Conservation (phyloP, 2,329 filamentous ascomycete species). For the Bipolaris oryzae region DNA sequence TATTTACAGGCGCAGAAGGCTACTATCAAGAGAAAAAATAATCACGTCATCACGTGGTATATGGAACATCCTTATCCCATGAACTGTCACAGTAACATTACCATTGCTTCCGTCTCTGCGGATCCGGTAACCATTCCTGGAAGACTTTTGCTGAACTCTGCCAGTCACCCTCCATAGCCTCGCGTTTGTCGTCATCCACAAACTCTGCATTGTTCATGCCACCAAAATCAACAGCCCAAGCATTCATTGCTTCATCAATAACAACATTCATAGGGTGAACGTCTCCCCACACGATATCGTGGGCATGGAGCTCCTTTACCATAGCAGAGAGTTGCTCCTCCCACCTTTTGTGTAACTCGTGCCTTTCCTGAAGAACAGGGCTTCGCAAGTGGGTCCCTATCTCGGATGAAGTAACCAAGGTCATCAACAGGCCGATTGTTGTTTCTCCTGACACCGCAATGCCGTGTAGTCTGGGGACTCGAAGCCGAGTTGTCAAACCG, state of each 20-base stretch:
- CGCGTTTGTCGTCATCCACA: constrained; percentile 45
- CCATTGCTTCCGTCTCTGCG: not conserved
- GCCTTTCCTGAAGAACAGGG: not conserved
- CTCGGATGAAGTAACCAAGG: not conserved
- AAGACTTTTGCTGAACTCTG: constrained; percentile 8
- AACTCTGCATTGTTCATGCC: constrained; percentile 46
- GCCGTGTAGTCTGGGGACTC: constrained; percentile 8
- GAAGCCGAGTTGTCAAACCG: constrained; percentile 1
- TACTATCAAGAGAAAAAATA: too few relatives aligned
- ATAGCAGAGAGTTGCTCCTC: not conserved
- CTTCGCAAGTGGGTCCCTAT: not conserved
- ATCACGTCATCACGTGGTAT: too few relatives aligned
- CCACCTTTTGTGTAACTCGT: not conserved
- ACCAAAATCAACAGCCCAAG: constrained; percentile 48
- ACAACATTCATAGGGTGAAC: constrained; percentile 39
- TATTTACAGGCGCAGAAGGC: too few relatives aligned
- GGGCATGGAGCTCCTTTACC: constrained; percentile 9
- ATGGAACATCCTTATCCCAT: too few relatives aligned
- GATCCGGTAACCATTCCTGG: constrained; percentile 3
- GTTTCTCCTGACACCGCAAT: not conserved
- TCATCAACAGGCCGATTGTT: not conserved
- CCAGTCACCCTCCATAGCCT: constrained; percentile 44
- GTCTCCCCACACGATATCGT: constrained; percentile 27
- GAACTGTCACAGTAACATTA: not conserved
- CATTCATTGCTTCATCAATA: constrained; percentile 43